Base-by-base conservation (phyloP, 148 eudicot species). In the Amaranthus cruentus region DNA sequence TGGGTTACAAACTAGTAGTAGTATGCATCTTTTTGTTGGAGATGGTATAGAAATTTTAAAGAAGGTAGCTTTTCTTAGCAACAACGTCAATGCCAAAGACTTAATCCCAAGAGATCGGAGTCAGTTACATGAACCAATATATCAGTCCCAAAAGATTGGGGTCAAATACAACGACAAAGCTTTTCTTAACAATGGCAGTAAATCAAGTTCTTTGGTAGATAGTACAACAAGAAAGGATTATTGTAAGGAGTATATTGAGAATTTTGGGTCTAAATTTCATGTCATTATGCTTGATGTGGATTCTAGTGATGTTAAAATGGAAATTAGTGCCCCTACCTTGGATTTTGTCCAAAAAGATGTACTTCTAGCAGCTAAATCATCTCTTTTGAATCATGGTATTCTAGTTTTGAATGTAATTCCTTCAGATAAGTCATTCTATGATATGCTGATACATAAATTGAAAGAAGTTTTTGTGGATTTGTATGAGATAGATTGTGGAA, bases 271-370 rank as follows among this genome's bases (percentile, higher is more conserved):
- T 60, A 79, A 74, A 61, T 88, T 88, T 84, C 90, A 90, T 80
- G 91, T 83, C 53, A 74, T 92, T 50, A 88, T 95, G 94, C 91
- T 95, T 78, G 99, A 95, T 80, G 77, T 95, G 88, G 97, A 92
- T 80, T 87, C 99, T 13, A 84, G 78, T 77, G 92, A 95, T 80
- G 80, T 78, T 28, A 73, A 68, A 62, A 62, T 73, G 66, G 92
- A 92, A 5, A 63, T 75, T 18, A 83, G 84, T 69, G 96, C 97
- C 13, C 99, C 97, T 0, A 79, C 92, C 0, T 44, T 81, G 78
- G 96, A 90, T 78, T 95, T 90, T 75, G 72, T 87, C 6, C 63
- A 67, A 66, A 85, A 82, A 71, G 78, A 83, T 73, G 96, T 90
- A 71, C 82, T 95, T 78, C 18, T 70, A 56, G 87, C 88, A 0